These are phyloP conservation scores for Fraxinus nigra DNA, from an alignment of 305 asterid genomes.

Conservation along the genomic window DNA sequence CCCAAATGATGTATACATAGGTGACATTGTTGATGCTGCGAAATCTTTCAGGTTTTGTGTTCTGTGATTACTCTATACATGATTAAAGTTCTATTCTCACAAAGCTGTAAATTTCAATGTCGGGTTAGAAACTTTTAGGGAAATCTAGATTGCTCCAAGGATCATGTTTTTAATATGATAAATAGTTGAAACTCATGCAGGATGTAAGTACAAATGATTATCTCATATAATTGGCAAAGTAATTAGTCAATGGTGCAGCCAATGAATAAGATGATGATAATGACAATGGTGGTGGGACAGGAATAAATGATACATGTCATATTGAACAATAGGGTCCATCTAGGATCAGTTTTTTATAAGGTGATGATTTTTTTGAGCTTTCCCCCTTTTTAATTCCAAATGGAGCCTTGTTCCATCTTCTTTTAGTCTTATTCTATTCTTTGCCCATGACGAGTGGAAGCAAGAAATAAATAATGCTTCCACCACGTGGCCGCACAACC, in stretches of 20 bases:
- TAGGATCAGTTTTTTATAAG: not conserved
- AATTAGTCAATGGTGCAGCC: not conserved
- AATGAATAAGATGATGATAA: not conserved
- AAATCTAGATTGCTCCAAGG: constrained; percentile 17
- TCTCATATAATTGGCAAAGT: not conserved
- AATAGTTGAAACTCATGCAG: not conserved
- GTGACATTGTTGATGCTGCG: constrained; percentile 61
- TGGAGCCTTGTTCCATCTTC: not conserved
- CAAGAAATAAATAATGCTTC: not conserved
- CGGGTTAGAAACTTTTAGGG: not conserved
- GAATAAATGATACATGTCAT: not conserved
- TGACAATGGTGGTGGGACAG: not conserved
- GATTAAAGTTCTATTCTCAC: constrained; percentile 12
- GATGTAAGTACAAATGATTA: not conserved
- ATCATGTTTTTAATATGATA: not conserved
- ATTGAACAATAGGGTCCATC: not conserved
- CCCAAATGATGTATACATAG: constrained; percentile 76
- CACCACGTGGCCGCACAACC: not conserved
- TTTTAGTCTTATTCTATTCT: not conserved
- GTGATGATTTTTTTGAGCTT: not conserved
- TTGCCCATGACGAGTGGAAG: not conserved
- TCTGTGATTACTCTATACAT: constrained; percentile 3
- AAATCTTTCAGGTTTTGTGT: constrained; percentile 59
- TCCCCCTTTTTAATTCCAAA: not conserved
- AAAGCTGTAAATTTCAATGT: constrained; percentile 1